A percentile compares a stretch with the other conserved stretches of the same genome.
phyloP scores from a whole-genome alignment of 2,329 filamentous ascomycete genomes.

The Biscogniauxia marginata region DNA sequence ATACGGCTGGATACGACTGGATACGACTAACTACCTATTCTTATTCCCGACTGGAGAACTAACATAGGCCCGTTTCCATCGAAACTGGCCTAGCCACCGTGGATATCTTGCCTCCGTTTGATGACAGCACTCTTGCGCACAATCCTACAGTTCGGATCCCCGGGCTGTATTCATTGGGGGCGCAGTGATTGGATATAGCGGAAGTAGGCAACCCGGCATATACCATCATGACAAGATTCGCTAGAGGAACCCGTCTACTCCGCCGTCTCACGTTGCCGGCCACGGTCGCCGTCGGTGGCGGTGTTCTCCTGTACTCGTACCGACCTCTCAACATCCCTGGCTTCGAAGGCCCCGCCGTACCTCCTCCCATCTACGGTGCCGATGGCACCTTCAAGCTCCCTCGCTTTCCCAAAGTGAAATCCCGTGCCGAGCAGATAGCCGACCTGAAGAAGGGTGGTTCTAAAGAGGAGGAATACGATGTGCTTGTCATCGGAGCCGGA shows the following conservation, averaged over 20 bases:
- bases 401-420: constrained; percentile 62
- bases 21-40: background rate
- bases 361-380: constrained; percentile 67
- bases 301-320: constrained; percentile 54
- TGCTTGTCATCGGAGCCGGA: constrained; percentile 69
- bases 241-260: constrained; percentile 32
- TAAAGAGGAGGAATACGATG: constrained; percentile 58
- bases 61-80: background rate
- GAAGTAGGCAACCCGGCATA: background rate
- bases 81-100: background rate
- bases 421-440: constrained; percentile 62
- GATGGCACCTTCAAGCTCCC: constrained; percentile 67
- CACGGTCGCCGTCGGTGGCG: constrained; percentile 41
- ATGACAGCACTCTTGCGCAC: background rate
- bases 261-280: constrained; percentile 45
- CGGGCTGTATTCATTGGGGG: constrained; percentile 2
- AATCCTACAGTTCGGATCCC: background rate
- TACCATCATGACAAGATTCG: constrained; percentile 30
- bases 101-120: background rate
- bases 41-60: background rate
- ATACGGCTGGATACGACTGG: no score
- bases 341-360: constrained; percentile 64
- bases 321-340: constrained; percentile 72
- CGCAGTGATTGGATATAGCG: constrained; percentile 2
- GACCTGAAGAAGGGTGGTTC: constrained; percentile 51